Evolutionary conservation across 352 stramenopile genomes (phyloP).

Genomic region (Globisporangium perplexum): DNA sequence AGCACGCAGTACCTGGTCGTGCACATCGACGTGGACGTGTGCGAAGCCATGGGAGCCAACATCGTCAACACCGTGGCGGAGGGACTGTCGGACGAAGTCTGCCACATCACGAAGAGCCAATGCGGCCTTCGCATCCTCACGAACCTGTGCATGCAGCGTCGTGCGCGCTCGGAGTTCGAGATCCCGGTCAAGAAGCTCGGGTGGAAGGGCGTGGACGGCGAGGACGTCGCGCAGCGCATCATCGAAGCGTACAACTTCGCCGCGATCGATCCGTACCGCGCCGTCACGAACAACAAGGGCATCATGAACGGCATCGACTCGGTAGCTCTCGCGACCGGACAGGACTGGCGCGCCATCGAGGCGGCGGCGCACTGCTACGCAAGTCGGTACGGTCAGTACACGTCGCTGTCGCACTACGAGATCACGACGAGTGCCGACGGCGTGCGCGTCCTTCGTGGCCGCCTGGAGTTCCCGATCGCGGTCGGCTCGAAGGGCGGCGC

Average conservation of each 20-base stretch:
- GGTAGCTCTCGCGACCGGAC: conserved; percentile 72
- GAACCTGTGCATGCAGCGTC: conserved; percentile 85
- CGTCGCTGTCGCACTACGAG: conserved; percentile 76
- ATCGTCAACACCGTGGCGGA: conserved; percentile 87
- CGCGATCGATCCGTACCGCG: conserved; percentile 72
- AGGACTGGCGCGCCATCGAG: conserved; percentile 85
- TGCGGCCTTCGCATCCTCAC: conserved; percentile 83
- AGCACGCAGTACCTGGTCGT: conserved; percentile 57
- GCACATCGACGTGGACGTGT: conserved; percentile 86
- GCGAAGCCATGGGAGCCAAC: conserved; percentile 87
- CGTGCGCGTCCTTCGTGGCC: conserved; percentile 52
- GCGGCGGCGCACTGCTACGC: conserved; percentile 78
- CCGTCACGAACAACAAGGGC: conserved; percentile 88
- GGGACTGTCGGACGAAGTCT: conserved; percentile 69
- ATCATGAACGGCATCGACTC: conserved; percentile 88
- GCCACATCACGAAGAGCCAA: conserved; percentile 48
- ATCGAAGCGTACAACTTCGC: conserved; percentile 86
- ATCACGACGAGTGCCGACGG: conserved; percentile 27
- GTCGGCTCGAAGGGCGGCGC: conserved; percentile 82
- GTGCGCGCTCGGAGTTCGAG: conserved; percentile 57
- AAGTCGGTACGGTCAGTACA: conserved; percentile 70
- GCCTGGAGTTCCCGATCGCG: conserved; percentile 70
- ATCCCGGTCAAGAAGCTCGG: conserved; percentile 71
- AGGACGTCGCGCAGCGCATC: conserved; percentile 68
- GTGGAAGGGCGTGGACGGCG: conserved; percentile 76